These are phyloP conservation scores for Phytophthora sp. DNA, from an alignment of 352 stramenopile species.

Conservation along the genomic window DNA sequence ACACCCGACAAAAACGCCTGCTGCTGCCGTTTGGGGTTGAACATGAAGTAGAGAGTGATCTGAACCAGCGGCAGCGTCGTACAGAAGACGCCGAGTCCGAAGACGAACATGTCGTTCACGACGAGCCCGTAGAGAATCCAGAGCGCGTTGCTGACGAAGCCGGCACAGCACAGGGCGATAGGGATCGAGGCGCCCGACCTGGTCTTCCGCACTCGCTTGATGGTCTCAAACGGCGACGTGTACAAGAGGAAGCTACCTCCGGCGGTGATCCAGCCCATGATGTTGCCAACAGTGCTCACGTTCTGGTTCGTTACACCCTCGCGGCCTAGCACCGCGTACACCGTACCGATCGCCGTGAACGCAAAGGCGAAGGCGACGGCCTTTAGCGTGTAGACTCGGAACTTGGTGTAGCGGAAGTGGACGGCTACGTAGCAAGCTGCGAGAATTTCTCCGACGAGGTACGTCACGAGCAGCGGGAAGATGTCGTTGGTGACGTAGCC, in stretches of 20 bases:
- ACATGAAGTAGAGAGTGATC: conserved; percentile 49
- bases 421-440: conserved; percentile 26
- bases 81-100: conserved; percentile 41
- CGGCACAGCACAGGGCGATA: conserved; percentile 34
- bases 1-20: neutral
- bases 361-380: conserved; percentile 24
- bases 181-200: conserved; percentile 41
- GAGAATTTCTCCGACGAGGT: conserved; percentile 34
- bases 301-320: conserved; percentile 33
- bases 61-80: conserved; percentile 36
- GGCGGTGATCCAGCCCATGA: conserved; percentile 36
- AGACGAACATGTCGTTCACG: conserved; percentile 43
- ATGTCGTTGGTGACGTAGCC: conserved; percentile 41
- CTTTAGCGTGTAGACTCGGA: conserved; percentile 18
- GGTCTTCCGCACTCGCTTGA: conserved; percentile 28
- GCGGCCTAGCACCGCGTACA: conserved; percentile 35
- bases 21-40: conserved; percentile 23
- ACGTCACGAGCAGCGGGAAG: conserved; percentile 49
- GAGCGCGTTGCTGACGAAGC: conserved; percentile 36
- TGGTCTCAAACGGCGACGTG: conserved; percentile 37
- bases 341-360: conserved; percentile 26
- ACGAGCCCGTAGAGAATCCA: conserved; percentile 45
- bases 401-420: conserved; percentile 25
- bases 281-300: conserved; percentile 14
- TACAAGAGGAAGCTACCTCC: conserved; percentile 35